Evolutionary conservation across 345 rosid species (phyloP).

Genomic region (Camelina hispida): DNA sequence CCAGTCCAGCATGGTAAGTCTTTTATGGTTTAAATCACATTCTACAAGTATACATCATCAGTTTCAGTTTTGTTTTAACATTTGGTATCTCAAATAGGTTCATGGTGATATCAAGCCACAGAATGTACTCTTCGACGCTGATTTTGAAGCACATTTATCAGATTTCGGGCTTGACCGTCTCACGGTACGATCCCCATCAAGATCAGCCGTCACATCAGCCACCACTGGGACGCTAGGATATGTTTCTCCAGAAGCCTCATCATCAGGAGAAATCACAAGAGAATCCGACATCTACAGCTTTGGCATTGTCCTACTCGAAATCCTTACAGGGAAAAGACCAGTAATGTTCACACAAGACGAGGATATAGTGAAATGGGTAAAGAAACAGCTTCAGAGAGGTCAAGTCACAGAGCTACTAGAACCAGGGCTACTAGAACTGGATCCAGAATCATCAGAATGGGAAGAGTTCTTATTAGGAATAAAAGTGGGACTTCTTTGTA

Average conservation of each 20-base stretch:
- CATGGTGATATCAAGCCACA: slow-evolving; percentile 96
- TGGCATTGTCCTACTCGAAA: slow-evolving; percentile 88
- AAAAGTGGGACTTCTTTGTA: slow-evolving; percentile 92
- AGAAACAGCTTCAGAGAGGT: slow-evolving; percentile 88
- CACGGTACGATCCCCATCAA: slow-evolving; percentile 54
- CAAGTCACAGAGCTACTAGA: slow-evolving; percentile 84
- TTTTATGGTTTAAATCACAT: not conserved
- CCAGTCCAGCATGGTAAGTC: slow-evolving; percentile 56
- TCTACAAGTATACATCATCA: not conserved
- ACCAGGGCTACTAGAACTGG: slow-evolving; percentile 90
- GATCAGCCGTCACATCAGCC: slow-evolving; percentile 65
- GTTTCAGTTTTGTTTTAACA: not conserved
- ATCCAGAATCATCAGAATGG: slow-evolving; percentile 98
- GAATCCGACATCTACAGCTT: slow-evolving; percentile 93
- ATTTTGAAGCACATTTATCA: slow-evolving; percentile 93
- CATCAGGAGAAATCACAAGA: slow-evolving; percentile 64
- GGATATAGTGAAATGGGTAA: slow-evolving; percentile 97
- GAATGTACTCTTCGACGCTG: slow-evolving; percentile 89
- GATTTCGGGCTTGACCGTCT: slow-evolving; percentile 85
- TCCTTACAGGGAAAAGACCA: slow-evolving; percentile 86
- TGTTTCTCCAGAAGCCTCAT: slow-evolving; percentile 73
- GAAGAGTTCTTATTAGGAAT: slow-evolving; percentile 94
- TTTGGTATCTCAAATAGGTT: slow-evolving; percentile 32
- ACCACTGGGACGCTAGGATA: slow-evolving; percentile 82
- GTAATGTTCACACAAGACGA: slow-evolving; percentile 96